Evolutionary conservation across 257 asterid species (phyloP), one percentile per base, ranked within the genome.

Genomic region (Voacanga thouarsii): DNA sequence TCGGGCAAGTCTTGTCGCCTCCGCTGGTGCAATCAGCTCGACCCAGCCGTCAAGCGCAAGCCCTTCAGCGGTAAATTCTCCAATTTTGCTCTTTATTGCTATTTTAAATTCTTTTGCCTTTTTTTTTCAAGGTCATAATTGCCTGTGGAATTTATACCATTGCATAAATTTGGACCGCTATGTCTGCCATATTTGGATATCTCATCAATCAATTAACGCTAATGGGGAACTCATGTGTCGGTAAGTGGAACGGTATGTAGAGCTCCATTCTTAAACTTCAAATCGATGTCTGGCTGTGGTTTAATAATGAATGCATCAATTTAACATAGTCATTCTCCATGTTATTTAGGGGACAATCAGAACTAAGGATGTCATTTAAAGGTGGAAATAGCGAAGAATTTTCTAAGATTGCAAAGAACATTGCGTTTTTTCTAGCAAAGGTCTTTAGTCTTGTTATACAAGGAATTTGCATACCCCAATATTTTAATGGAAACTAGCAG

Each of bases 21-120:
- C 19, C 90, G 98, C 2, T 94, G 97, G 98, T 94, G 97, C 79
- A 94, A 94, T 86, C 98, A 94, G 89, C 97, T 94, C 64, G 94
- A 94, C 72, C 98, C 96, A 19, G 77, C 96, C 56, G 90, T 92
- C 41, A 87, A 89, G 72, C 97, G 93, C 88, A 91, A 90, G 76
- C 98, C 97, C 37, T 94, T 92, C 68, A 80, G 95, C 23, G 97
- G 98, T 92, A 90, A 79, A 12, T 74, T 0, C 44, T 43, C 7
- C 50, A n/a, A 14, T 51, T 66, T n/a, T 26, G 61, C 61, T 55
- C n/a, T 19, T 55, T 55, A 8, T 55, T 19, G 21, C 44, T n/a
- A 23, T 19, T 37, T 47, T n/a, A 59, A 24, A 69, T 28, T 77
- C 59, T 51, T 24, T 7, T 12, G 2, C 37, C 67, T 51, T n/a